Evolutionary conservation across 129 eudicot genomes (phyloP), one percentile per base, ranked within the genome.

Genomic region (Oenanthe sinensis): DNA sequence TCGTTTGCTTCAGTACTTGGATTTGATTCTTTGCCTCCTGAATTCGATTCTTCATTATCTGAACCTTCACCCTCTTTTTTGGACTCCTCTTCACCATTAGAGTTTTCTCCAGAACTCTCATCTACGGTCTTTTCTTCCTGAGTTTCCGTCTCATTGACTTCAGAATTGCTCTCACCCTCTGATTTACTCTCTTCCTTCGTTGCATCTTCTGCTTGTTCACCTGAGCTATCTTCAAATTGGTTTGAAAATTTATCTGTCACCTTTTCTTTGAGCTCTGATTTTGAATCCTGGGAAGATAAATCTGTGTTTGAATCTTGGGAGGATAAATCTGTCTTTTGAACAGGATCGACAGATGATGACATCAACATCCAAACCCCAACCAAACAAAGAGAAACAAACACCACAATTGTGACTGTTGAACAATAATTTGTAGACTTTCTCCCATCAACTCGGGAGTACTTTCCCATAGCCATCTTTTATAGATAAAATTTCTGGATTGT

Each of bases 171-270:
- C 39, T 79, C 88, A 8, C 50, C 81, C 79, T 75, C 79, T 33
- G 71, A 49, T 44, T 72, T 81, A 33, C 58, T 47, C 63, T 77
- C 80, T 74, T 75, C 87, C 49, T 87, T 87, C 8, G 74, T 84
- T 24, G 87, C 83, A 78, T 87, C 87, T 71, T 80, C 87, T 48
- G 90, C 78, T n/a, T 83, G 80, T 81, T 87, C 91, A 4, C 89
- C 91, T 17, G 89, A 85, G 78, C 83, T 81, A 54, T 88, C 91
- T 81, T 88, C 87, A 74, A 78, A 88, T 73, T 87, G 91, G 48
- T 77, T 82, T 13, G 87, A 81, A 7, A 75, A 37, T 16, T 69
- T 87, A 30, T 87, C 82, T 20, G 72, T 55, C 12, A 81, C 79
- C 68, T 85, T 87, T 49, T 78, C 83, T 16, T 76, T 85, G 46